Percentiles rank a stretch among this genome's conserved stretches.
Evolutionary conservation across 2,329 filamentous ascomycete species (phyloP).

Genomic region (Calonectria hawksworthii): DNA sequence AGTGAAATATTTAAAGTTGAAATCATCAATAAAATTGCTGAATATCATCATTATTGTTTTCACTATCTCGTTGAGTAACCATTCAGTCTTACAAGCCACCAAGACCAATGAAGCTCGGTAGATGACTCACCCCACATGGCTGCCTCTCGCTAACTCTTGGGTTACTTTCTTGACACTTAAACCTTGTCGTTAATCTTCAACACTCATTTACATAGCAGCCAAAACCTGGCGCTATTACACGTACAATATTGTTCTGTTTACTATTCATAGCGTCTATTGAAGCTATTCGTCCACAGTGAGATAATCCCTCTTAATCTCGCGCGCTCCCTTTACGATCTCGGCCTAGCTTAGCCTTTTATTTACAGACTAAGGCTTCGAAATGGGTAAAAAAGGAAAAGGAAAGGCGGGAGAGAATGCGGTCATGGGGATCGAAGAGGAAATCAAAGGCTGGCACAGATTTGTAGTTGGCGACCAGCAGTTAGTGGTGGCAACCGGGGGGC

Average conservation of each 20-base stretch:
- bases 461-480: background rate
- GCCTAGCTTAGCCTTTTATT: background rate
- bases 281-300: background rate
- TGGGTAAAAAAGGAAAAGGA: background rate
- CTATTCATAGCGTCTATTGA: background rate
- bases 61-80: background rate
- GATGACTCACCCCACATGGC: background rate
- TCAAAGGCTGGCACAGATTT: background rate
- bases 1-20: background rate
- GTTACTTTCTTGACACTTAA: background rate
- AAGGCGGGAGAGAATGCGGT: background rate
- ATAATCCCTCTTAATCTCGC: background rate
- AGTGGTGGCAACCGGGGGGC: background rate
- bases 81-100: background rate
- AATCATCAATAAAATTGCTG: accelerated
- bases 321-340: background rate
- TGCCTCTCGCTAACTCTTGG: background rate
- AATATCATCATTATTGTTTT: background rate
- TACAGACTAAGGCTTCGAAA: background rate
- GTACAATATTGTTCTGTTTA: background rate
- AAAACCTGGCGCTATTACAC: background rate
- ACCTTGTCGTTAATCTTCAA: background rate
- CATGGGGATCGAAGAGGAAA: background rate
- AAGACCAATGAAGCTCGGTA: too few relatives aligned
- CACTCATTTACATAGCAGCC: background rate